Evolutionary conservation across 441 rosid species (phyloP), one percentile per base, ranked within the genome.

Genomic region (Capsella rubella): DNA sequence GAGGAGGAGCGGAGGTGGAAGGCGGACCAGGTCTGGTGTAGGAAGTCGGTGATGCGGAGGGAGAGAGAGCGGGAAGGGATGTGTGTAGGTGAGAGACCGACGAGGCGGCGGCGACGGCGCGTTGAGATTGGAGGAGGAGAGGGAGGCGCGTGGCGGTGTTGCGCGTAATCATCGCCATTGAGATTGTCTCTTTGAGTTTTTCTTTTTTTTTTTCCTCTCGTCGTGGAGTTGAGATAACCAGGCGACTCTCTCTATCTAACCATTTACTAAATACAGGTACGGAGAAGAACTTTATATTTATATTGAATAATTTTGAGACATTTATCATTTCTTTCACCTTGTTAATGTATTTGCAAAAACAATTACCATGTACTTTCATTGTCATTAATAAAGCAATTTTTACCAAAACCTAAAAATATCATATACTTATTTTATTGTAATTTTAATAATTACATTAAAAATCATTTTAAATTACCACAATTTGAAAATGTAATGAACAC

Each of bases 141-240:
- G 94, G 88, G 80, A 86, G 85, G 83, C 95, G 92, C 45, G 92
- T 77, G 81, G 86, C 91, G 42, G 86, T 66, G 84, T 79, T 87
- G 71, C 90, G 73, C 67, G 90, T 58, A 81, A 90, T 78, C 75
- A 90, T 77, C 6, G 97, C 89, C 99, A 95, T 94, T 43, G 73
- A 10, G 50, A 49, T 37, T 28, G 4, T 73, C 16, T 59, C 60
- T 71, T 51, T 64, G 54, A 52, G 60, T 3, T 25, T 25, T 25
- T 42, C 13, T 42, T 45, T 31, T 15, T 18, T 18, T 21, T 39
- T 40, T n/a, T 10, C 3, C 16, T 64, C 54, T 64, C 61, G 50
- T 39, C 79, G 75, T 76, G 75, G 75, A 62, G 79, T 46, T 69
- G 47, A 47, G 51, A 45, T 43, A 76, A 47, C 71, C 79, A 69